These are phyloP conservation scores for Trypethelium eluteriae DNA, from an alignment of 495 filamentous ascomycete species.

Conservation along the genomic window DNA sequence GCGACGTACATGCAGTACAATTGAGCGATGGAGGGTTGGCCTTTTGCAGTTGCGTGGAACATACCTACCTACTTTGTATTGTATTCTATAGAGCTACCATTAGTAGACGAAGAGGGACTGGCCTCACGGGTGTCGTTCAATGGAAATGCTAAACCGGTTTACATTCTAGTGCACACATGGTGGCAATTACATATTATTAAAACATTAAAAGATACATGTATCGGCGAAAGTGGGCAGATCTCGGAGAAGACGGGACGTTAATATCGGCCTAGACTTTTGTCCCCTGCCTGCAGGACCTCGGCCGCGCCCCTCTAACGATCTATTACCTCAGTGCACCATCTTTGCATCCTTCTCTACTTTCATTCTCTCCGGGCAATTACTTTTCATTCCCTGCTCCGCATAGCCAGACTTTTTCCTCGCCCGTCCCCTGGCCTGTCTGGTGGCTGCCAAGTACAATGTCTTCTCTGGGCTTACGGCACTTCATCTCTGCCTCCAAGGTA, in stretches of 20 bases:
- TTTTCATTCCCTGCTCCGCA: not conserved
- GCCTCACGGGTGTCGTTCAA: not conserved
- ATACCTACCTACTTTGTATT: too few species aligned
- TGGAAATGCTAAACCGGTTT: not conserved
- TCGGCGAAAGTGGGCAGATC: constrained; percentile 4
- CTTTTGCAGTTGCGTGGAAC: not conserved
- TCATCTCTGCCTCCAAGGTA: constrained; percentile 52
- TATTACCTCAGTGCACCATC: constrained; percentile 1
- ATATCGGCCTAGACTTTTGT: constrained; percentile 6
- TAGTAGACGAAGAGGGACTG: not conserved
- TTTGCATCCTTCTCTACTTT: not conserved
- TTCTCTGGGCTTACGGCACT: constrained; percentile 52
- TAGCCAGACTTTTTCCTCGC: not conserved
- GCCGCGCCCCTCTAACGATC: constrained; percentile 6
- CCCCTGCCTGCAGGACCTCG: not conserved
- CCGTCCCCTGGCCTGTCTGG: not conserved
- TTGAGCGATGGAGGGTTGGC: constrained; percentile 39
- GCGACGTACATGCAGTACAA: constrained; percentile 99
- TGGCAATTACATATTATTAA: too few species aligned
- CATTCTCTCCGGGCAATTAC: not conserved
- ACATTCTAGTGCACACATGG: too few species aligned
- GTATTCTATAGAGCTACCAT: not conserved
- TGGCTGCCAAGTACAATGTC: constrained; percentile 39
- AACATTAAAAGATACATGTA: too few species aligned
- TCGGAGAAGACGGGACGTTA: not conserved